A percentile compares a stretch with the other conserved stretches of the same genome.
phyloP scores from a whole-genome alignment of 176 grass and related monocot species.

The Alopecurus myosuroides region DNA sequence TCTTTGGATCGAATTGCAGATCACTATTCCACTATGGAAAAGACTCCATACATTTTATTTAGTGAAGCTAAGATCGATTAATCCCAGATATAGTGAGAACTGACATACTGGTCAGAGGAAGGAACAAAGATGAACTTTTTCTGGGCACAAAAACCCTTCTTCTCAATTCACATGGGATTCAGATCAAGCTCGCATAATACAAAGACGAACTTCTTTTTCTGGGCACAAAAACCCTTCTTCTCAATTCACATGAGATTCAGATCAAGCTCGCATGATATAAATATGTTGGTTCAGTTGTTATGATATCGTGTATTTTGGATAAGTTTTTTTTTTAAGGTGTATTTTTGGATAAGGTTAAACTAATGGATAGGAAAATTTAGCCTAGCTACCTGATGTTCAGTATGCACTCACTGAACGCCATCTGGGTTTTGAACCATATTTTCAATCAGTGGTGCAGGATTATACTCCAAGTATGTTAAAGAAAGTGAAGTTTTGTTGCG shows the following conservation, averaged over 20 bases:
- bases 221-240: too few species aligned
- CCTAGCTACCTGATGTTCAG: not conserved
- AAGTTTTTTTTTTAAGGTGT: too few species aligned
- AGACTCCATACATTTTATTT: not conserved
- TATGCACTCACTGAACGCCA: not conserved
- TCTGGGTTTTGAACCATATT: constrained; percentile 21
- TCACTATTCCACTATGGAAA: too few species aligned
- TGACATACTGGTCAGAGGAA: not conserved
- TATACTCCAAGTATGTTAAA: constrained; percentile 98
- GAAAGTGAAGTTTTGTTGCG: constrained; percentile 83
- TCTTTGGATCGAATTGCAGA: not conserved
- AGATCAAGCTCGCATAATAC: not conserved
- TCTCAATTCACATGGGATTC: not conserved
- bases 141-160: not conserved
- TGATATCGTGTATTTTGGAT: not conserved
- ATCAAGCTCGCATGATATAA: too few species aligned
- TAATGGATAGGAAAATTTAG: not conserved
- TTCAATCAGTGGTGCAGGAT: constrained; percentile 56
- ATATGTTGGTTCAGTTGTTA: not conserved
- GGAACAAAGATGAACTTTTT: not conserved
- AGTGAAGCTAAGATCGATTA: not conserved
- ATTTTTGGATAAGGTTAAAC: constrained; percentile 7
- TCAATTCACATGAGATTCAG: too few species aligned
- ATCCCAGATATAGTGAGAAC: not conserved
- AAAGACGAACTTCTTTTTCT: too few species aligned